Evolutionary conservation across 164 flowering plant species (phyloP), one percentile per base, ranked within the genome.

Genomic region (Piper longum): DNA sequence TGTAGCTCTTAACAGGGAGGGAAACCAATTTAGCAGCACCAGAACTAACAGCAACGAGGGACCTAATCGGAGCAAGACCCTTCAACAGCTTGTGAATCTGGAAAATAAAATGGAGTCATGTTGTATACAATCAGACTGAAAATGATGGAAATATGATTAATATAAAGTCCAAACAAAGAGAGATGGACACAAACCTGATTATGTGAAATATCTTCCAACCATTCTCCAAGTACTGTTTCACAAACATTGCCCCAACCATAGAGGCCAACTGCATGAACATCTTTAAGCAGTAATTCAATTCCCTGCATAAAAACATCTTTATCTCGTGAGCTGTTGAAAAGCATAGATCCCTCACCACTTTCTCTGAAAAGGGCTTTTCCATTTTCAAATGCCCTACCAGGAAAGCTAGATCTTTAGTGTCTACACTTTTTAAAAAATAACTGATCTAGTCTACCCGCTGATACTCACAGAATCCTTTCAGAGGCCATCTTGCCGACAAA

Each of bases 121-220:
- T 9, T 14, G 9, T 5, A 5, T 48, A 9, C 8, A 9, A 48
- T 2, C 52, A 48, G 14, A 48, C 14, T 48, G 14, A 5, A 48
- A 48, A 48, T 14, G 52, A 48, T 48, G 3, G 14, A 6, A 14
- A 48, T 48, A 9, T 48, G 14, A 48, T 9, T 48, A 48, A 48
- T 5, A 48, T 48, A 14, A 14, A 48, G 9, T 48, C 14, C 52
- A 26, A 26, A 26, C 52, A 42, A 8, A 48, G 43, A 13, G 4
- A 36, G 54, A 56, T 65, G 67, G 42, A 12, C 71, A 45, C n/a
- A 41, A 64, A 95, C 99, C 99, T 95, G 99, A 75, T 89, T 89
- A 61, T 86, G 87, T 56, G 97, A 91, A 66, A 95, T 82, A 76
- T 95, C 99, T 79, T 88, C 97, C 79, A 95, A 72, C 99, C 99